Percentiles rank a stretch among this genome's conserved stretches.
Evolutionary conservation across 192 early-diverging fungal species (phyloP).

Genomic region (Dimargaris xerosporica): DNA sequence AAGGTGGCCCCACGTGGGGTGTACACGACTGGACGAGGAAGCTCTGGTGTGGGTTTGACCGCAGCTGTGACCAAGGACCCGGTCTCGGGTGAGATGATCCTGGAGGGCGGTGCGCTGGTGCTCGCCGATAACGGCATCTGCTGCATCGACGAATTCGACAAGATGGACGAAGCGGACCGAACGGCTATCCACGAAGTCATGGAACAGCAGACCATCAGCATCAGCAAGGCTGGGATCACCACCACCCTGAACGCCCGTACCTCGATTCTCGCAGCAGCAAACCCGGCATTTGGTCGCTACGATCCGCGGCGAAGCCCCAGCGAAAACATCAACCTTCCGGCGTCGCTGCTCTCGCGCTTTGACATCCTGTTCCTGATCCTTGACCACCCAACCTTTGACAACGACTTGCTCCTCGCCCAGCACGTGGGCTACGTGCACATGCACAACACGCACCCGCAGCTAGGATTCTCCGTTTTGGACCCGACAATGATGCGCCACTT

Average conservation of each 20-base stretch:
- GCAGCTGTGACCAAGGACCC: slow-evolving; percentile 88
- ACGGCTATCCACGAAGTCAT: slow-evolving; percentile 99
- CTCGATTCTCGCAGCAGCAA: slow-evolving; percentile 90
- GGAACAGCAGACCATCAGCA: slow-evolving; percentile 99
- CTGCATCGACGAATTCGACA: slow-evolving; percentile 99
- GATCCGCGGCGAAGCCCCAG: slow-evolving; percentile 74
- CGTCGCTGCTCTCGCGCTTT: slow-evolving; percentile 84
- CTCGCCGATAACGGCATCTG: slow-evolving; percentile 96
- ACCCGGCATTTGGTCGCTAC: slow-evolving; percentile 92
- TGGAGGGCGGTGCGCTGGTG: slow-evolving; percentile 95
- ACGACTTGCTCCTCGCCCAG: slow-evolving; percentile 63
- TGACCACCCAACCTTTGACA: slow-evolving; percentile 64
- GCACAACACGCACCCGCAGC: slow-evolving; percentile 57
- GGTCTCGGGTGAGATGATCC: slow-evolving; percentile 85
- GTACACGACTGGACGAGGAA: slow-evolving; percentile 92
- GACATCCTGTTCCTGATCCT: slow-evolving; percentile 85
- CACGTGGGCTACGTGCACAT: slow-evolving; percentile 92
- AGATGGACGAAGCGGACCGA: slow-evolving; percentile 94
- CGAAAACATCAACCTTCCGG: slow-evolving; percentile 95
- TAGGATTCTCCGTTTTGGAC: slow-evolving; percentile 45
- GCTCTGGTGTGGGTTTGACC: slow-evolving; percentile 91
- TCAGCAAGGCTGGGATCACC: slow-evolving; percentile 96
- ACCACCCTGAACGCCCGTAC: slow-evolving; percentile 92
- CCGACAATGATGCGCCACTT: slow-evolving; percentile 73
- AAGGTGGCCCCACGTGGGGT: slow-evolving; percentile 91